A percentile compares a stretch with the other conserved stretches of the same genome.
phyloP scores from a whole-genome alignment of 2,329 filamentous ascomycete species.

The Colletotrichum simmondsii region DNA sequence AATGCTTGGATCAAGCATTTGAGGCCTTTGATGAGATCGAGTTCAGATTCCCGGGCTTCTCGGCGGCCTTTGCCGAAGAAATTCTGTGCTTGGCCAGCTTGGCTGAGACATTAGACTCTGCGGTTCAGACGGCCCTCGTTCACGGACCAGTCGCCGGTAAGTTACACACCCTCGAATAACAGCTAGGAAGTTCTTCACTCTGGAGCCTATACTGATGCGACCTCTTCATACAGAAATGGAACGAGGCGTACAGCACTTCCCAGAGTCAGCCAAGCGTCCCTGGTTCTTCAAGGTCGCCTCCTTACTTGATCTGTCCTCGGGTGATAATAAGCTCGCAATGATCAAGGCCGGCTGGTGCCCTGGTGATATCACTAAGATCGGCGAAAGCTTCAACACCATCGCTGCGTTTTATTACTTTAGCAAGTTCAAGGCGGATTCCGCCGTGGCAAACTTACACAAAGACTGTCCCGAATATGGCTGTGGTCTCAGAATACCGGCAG shows the following conservation, averaged over 20 bases:
- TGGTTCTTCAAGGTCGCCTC: not conserved
- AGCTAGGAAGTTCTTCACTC: not conserved
- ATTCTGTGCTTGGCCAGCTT: constrained; percentile 15
- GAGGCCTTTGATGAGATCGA: not conserved
- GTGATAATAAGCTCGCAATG: not conserved
- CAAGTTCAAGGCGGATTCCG: constrained; percentile 4
- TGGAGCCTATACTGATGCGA: not conserved
- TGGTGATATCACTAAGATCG: not conserved
- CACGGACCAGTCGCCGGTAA: constrained; percentile 14
- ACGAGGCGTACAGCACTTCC: not conserved
- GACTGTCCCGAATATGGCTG: constrained; percentile 4
- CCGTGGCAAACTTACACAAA: not conserved
- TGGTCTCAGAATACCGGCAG: not conserved
- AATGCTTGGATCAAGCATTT: not conserved
- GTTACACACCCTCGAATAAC: not conserved
- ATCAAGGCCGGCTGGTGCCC: constrained; percentile 13
- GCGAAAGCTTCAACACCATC: constrained; percentile 6
- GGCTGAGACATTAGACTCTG: constrained; percentile 18
- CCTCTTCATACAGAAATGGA: not conserved
- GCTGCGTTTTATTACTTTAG: constrained; percentile 11
- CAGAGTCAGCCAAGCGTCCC: not conserved
- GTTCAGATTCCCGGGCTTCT: constrained; percentile 5
- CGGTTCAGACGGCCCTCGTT: constrained; percentile 6
- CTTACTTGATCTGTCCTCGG: not conserved
- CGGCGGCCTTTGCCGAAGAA: not conserved